Evolutionary conservation across 768 basidiomycete species (phyloP).

Genomic region (Rhodotorula babjevae): DNA sequence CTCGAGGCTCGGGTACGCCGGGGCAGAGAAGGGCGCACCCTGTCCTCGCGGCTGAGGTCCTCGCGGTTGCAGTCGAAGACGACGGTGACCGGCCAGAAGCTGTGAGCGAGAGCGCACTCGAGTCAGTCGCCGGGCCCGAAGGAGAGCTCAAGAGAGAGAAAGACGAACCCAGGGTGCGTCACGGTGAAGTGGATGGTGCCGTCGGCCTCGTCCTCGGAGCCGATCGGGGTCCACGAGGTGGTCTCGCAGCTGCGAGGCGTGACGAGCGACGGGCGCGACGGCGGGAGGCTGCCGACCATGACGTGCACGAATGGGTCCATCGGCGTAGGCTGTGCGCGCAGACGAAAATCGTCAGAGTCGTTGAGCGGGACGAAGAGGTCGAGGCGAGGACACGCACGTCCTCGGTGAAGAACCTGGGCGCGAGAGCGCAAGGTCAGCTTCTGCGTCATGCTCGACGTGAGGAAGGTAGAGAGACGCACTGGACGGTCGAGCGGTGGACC

Average conservation of each 20-base stretch:
- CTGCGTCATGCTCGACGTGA: neutral
- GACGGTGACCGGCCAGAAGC: slow-evolving; percentile 37
- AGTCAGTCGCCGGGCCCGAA: neutral
- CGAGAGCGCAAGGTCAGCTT: neutral
- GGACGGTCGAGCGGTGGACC: slow-evolving; percentile 36
- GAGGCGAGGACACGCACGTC: neutral
- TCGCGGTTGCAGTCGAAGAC: slow-evolving; percentile 34
- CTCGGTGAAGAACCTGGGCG: slow-evolving; percentile 34
- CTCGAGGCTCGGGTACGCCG: no score
- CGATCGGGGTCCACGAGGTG: slow-evolving; percentile 16
- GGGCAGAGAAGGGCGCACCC: slow-evolving; percentile 4
- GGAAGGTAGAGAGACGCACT: neutral
- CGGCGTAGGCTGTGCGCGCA: slow-evolving; percentile 3
- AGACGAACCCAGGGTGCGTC: slow-evolving; percentile 10
- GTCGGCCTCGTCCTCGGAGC: slow-evolving; percentile 7
- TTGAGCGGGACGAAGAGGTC: no score
- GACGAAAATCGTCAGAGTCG: no score
- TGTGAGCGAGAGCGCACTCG: neutral
- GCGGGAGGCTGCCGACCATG: slow-evolving; percentile 32
- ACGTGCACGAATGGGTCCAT: slow-evolving; percentile 36
- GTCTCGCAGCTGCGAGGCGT: slow-evolving; percentile 10
- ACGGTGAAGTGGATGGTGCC: slow-evolving; percentile 31
- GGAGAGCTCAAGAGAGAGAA: neutral
- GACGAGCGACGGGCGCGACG: slow-evolving; percentile 5
- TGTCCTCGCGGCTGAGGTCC: slow-evolving; percentile 22